phyloP scores from a whole-genome alignment of 768 basidiomycete genomes.

The Cyclocybe cylindracea region DNA sequence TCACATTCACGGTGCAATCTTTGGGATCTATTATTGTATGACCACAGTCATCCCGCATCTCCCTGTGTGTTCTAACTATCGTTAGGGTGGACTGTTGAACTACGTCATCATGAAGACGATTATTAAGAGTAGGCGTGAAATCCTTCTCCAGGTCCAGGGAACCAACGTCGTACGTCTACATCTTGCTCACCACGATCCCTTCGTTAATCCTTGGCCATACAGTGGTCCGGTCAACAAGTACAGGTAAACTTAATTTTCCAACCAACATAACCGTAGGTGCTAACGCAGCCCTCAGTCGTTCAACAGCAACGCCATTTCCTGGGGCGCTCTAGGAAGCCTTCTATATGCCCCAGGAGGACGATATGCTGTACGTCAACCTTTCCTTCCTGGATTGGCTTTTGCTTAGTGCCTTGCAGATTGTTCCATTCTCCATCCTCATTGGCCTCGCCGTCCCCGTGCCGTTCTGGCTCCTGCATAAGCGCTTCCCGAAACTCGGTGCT shows the following conservation, averaged over 20 bases:
- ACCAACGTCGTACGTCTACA: constrained; percentile 47
- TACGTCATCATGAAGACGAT: constrained; percentile 61
- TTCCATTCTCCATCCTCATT: constrained; percentile 46
- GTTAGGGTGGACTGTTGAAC: constrained; percentile 37
- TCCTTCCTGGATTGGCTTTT: constrained; percentile 12
- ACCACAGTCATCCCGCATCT: not conserved
- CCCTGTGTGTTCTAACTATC: not conserved
- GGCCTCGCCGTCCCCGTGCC: constrained; percentile 56
- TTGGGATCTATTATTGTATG: constrained; percentile 56
- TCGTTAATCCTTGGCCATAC: constrained; percentile 25
- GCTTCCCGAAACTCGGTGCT: constrained; percentile 47
- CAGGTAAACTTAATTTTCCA: constrained; percentile 3
- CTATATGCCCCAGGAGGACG: constrained; percentile 48
- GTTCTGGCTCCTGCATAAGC: constrained; percentile 51
- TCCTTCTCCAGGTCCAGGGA: constrained; percentile 52
- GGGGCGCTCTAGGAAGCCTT: constrained; percentile 56
- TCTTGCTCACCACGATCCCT: not conserved
- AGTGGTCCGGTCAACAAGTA: constrained; percentile 50
- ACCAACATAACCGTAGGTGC: too few relatives aligned
- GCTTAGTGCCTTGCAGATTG: constrained; percentile 32
- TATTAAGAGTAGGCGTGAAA: constrained; percentile 44
- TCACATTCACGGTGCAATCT: constrained; percentile 62
- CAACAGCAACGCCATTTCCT: constrained; percentile 53
- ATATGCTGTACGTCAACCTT: constrained; percentile 38
- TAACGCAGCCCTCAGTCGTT: constrained; percentile 18